Conservation (phyloP, 352 stramenopile genomes). For the Phytophthora tentaculata region DNA sequence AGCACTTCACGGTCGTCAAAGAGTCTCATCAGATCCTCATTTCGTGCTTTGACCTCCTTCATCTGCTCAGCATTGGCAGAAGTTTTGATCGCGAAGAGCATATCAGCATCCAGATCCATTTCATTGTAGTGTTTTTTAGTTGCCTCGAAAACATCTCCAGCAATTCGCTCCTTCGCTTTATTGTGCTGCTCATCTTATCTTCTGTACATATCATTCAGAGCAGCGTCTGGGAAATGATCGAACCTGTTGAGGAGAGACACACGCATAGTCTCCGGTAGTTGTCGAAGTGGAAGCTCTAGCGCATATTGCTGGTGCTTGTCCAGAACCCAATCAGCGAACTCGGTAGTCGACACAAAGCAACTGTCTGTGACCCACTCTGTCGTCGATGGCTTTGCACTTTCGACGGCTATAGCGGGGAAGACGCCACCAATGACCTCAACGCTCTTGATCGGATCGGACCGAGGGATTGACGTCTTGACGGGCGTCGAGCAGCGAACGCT, state of each 20-base stretch:
- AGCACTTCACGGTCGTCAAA: neutral
- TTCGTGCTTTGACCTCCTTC: neutral
- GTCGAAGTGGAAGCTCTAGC: neutral
- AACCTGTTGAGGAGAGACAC: neutral
- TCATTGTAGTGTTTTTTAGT: neutral
- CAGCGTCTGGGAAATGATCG: neutral
- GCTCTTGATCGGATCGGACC: neutral
- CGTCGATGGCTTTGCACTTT: conserved; percentile 15
- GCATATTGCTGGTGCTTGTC: neutral
- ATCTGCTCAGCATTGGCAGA: neutral
- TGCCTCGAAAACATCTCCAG: neutral
- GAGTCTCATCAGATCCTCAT: neutral
- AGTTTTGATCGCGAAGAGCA: conserved; percentile 23
- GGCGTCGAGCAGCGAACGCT: conserved; percentile 6
- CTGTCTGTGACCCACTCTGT: conserved; percentile 12
- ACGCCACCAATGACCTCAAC: conserved; percentile 21
- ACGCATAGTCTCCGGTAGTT: neutral
- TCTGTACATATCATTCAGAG: neutral
- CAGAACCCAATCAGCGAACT: conserved; percentile 23
- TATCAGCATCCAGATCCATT: neutral
- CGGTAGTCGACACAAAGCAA: neutral
- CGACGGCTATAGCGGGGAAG: conserved; percentile 21
- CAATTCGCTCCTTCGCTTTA: neutral
- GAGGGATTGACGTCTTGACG: conserved; percentile 5
- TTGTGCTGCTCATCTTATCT: neutral